A percentile compares a stretch with the other conserved stretches of the same genome.
phyloP scores from a whole-genome alignment of 441 rosid genomes.

The Pelargonium myrrhifolium region DNA sequence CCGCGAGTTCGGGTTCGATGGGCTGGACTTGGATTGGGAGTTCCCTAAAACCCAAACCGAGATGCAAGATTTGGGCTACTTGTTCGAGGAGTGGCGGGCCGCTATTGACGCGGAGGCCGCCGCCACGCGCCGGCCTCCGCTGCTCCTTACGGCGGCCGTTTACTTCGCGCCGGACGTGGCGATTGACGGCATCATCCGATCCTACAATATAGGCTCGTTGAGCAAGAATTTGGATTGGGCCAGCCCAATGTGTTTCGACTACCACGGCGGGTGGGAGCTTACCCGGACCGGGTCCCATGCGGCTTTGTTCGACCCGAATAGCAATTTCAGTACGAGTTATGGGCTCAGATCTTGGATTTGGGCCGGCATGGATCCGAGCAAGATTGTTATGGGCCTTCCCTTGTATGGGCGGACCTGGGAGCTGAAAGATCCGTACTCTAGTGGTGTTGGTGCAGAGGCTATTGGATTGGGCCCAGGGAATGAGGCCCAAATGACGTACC shows the following conservation, averaged over 20 bases:
- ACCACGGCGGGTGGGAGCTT: slow-evolving; percentile 40
- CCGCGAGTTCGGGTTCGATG: slow-evolving; percentile 39
- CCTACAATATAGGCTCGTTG: slow-evolving; percentile 27
- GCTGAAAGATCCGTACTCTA: slow-evolving; percentile 37
- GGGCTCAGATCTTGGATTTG: slow-evolving; percentile 46
- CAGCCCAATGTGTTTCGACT: slow-evolving; percentile 46
- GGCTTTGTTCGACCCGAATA: slow-evolving; percentile 33
- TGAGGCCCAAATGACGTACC: slow-evolving; percentile 18
- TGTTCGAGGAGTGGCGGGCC: slow-evolving; percentile 36
- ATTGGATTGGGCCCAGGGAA: slow-evolving; percentile 29
- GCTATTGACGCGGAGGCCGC: slow-evolving; percentile 32
- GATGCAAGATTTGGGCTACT: slow-evolving; percentile 28
- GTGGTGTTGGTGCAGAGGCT: slow-evolving; percentile 36
- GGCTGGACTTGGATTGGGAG: slow-evolving; percentile 58
- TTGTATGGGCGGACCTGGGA: slow-evolving; percentile 46
- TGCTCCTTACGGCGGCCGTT: slow-evolving; percentile 48
- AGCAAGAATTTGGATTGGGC: slow-evolving; percentile 36
- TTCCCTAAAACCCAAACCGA: slow-evolving; percentile 31
- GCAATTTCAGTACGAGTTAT: slow-evolving; percentile 43
- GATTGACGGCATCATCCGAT: slow-evolving; percentile 11
- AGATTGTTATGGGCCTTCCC: slow-evolving; percentile 48
- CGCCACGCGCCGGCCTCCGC: slow-evolving; percentile 24
- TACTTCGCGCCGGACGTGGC: slow-evolving; percentile 40
- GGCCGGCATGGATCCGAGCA: slow-evolving; percentile 27
- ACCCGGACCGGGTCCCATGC: slow-evolving; percentile 41